phyloP scores from a whole-genome alignment of 768 basidiomycete genomes.

The Boletus coccyginus region DNA sequence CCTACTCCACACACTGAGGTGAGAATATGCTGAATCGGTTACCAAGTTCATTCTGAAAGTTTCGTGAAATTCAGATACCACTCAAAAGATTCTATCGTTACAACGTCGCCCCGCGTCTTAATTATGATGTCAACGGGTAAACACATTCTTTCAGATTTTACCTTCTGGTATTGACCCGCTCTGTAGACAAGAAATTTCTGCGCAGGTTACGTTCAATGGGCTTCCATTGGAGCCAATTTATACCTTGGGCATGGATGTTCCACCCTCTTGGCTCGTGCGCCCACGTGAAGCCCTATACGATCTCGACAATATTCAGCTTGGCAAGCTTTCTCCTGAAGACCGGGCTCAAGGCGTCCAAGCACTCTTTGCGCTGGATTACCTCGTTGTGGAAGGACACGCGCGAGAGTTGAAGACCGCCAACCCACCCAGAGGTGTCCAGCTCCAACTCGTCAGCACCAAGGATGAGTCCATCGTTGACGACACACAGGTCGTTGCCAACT shows the following conservation, averaged over 20 bases:
- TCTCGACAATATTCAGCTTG: conserved; percentile 92
- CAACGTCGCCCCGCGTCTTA: conserved; percentile 52
- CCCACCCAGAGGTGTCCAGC: conserved; percentile 88
- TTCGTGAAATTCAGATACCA: conserved; percentile 55
- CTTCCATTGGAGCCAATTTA: conserved; percentile 88
- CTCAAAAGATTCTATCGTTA: conserved; percentile 93
- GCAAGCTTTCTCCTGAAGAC: conserved; percentile 56
- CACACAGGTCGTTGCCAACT: conserved; percentile 89
- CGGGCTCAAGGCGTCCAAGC: conserved; percentile 58
- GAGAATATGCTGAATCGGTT: conserved; percentile 10
- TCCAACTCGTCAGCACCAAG: conserved; percentile 63
- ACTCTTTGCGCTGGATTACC: conserved; percentile 83
- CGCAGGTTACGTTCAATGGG: conserved; percentile 60
- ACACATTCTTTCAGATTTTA: neutral
- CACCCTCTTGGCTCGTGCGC: conserved; percentile 88
- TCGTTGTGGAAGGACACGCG: conserved; percentile 94
- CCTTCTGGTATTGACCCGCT: neutral
- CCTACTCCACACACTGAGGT: conserved; percentile 71
- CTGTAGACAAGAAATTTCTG: conserved; percentile 55
- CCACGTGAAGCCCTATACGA: conserved; percentile 88
- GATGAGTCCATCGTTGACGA: conserved; percentile 58
- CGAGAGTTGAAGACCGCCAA: conserved; percentile 61
- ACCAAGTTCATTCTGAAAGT: neutral
- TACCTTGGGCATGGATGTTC: conserved; percentile 91
- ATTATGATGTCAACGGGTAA: conserved; percentile 72